These are phyloP conservation scores for Echinosophora koreensis DNA, from an alignment of 306 rosid genomes.

Conservation along the genomic window DNA sequence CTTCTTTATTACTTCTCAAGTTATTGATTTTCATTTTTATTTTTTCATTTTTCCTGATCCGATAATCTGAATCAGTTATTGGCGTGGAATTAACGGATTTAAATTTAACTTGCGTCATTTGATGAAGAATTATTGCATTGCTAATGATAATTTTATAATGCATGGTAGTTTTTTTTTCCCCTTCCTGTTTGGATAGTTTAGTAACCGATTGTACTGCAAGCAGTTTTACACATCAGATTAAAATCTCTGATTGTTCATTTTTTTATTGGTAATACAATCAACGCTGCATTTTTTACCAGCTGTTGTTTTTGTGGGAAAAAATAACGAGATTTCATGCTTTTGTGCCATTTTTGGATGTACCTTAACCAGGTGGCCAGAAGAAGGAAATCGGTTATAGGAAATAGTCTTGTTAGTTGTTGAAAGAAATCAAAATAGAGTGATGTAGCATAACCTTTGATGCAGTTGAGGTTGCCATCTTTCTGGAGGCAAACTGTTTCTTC, in stretches of 20 bases:
- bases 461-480: neutral
- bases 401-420: neutral
- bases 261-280: neutral
- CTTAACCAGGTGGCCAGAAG: neutral
- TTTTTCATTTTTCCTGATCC: neutral
- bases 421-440: neutral
- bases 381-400: neutral
- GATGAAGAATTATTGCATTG: neutral
- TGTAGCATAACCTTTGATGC: neutral
- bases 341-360: neutral
- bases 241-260: neutral
- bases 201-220: neutral
- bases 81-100: conserved; percentile 29
- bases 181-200: too few relatives aligned
- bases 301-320: neutral
- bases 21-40: neutral
- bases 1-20: neutral
- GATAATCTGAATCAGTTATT: conserved; percentile 10
- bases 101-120: neutral
- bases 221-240: neutral
- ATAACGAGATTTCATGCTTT: neutral
- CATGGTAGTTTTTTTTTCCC: too few relatives aligned
- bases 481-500: neutral
- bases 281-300: neutral
- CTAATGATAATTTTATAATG: neutral